Evolutionary conservation across 176 grass and related monocot species (phyloP).

Genomic region (Musa schizocarpa): DNA sequence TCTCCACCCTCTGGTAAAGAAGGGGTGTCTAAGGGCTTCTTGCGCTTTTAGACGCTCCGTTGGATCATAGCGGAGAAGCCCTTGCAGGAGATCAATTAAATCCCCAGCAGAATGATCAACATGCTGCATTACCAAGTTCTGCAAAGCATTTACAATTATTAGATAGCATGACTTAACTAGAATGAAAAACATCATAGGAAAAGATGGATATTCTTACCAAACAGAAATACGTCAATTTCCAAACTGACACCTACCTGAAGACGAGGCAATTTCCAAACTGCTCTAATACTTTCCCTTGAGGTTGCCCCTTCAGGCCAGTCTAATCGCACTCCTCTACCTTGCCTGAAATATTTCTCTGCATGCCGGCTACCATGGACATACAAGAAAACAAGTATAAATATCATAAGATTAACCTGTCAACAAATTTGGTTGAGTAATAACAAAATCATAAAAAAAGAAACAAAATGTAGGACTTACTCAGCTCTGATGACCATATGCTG

Average conservation of each 20-base stretch:
- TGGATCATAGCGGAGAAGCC: constrained; percentile 88
- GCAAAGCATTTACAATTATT: constrained; percentile 24
- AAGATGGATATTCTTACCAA: background rate
- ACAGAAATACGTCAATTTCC: background rate
- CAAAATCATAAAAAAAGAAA: background rate
- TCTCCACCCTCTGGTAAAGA: constrained; percentile 83
- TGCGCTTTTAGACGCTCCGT: constrained; percentile 64
- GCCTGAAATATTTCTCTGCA: constrained; percentile 87
- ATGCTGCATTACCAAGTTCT: constrained; percentile 99
- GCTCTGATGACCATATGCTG: constrained; percentile 81
- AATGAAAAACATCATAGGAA: background rate
- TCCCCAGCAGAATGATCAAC: constrained; percentile 97
- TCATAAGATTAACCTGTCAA: background rate
- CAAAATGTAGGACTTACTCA: constrained; percentile 43
- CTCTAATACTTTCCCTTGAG: constrained; percentile 82
- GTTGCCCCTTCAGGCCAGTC: constrained; percentile 91
- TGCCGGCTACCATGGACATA: constrained; percentile 40
- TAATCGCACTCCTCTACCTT: constrained; percentile 43
- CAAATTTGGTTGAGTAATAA: background rate
- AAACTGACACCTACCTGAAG: constrained; percentile 52
- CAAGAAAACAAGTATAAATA: background rate
- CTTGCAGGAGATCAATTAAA: constrained; percentile 98
- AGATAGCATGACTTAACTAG: background rate
- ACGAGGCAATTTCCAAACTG: constrained; percentile 88
- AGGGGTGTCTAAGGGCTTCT: constrained; percentile 83